A percentile compares a stretch with the other conserved stretches of the same genome.
These are phyloP conservation scores for Salix exigua DNA, from an alignment of 345 rosid species.

Conservation along the genomic window DNA sequence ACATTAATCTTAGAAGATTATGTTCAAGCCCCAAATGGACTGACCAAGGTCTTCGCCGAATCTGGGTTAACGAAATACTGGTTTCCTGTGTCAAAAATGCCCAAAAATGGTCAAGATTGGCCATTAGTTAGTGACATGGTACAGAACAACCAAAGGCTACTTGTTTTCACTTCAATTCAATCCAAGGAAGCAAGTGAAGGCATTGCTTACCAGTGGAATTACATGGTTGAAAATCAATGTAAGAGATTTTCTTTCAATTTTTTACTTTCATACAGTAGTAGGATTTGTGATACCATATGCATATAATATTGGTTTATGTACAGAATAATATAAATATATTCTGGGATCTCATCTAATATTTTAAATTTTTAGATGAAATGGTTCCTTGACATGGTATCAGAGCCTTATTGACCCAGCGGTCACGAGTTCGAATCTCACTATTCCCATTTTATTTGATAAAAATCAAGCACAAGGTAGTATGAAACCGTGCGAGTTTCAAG, in stretches of 20 bases:
- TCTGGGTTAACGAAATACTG: constrained; percentile 62
- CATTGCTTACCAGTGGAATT: constrained; percentile 67
- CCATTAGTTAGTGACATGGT: constrained; percentile 49
- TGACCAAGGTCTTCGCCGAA: constrained; percentile 50
- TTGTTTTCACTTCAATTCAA: constrained; percentile 49
- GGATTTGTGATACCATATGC: no score
- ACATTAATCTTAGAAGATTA: constrained; percentile 70
- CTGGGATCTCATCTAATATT: no score
- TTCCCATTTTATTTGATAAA: no score
- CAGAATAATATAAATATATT: no score
- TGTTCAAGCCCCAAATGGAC: constrained; percentile 47
- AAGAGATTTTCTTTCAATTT: not conserved
- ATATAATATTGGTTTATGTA: not conserved
- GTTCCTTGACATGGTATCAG: no score
- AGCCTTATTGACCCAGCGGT: no score
- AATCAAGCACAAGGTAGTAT: no score
- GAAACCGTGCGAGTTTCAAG: no score
- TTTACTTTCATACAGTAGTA: not conserved
- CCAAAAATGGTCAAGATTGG: constrained; percentile 48
- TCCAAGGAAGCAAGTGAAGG: constrained; percentile 47
- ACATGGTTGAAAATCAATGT: constrained; percentile 53
- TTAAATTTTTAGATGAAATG: no score
- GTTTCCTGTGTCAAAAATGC: constrained; percentile 53
- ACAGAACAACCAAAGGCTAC: constrained; percentile 39
- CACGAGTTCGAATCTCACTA: no score